phyloP scores from a whole-genome alignment of 176 grass and related monocot genomes.

The Zea mays region Zm-B73-REFERENCE-NAM-5.0 NC_050096.1:295423501-295424000 shows the following conservation, averaged over 20 bases:
- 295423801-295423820: background rate
- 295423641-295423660: slow-evolving; percentile 37
- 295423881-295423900: background rate
- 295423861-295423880: background rate
- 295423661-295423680: slow-evolving; percentile 46
- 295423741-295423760: slow-evolving; percentile 46
- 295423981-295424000: slow-evolving; percentile 61
- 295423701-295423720: slow-evolving; percentile 36
- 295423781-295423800: slow-evolving; percentile 28
- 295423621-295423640: slow-evolving; percentile 57
- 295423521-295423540: slow-evolving; percentile 71
- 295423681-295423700: slow-evolving; percentile 33
- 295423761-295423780: slow-evolving; percentile 44
- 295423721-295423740: slow-evolving; percentile 40
- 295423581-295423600: background rate
- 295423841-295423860: background rate
- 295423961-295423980: slow-evolving; percentile 81
- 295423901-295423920: background rate
- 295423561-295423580: background rate
- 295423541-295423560: background rate
- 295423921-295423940: slow-evolving; percentile 1
- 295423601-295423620: slow-evolving; percentile 39
- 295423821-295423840: slow-evolving; percentile 7
- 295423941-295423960: slow-evolving; percentile 40
- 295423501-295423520: slow-evolving; percentile 53